Evolutionary conservation across 2,329 filamentous ascomycete genomes (phyloP), one percentile per base, ranked within the genome.

Genomic region (Capronia coronata): DNA sequence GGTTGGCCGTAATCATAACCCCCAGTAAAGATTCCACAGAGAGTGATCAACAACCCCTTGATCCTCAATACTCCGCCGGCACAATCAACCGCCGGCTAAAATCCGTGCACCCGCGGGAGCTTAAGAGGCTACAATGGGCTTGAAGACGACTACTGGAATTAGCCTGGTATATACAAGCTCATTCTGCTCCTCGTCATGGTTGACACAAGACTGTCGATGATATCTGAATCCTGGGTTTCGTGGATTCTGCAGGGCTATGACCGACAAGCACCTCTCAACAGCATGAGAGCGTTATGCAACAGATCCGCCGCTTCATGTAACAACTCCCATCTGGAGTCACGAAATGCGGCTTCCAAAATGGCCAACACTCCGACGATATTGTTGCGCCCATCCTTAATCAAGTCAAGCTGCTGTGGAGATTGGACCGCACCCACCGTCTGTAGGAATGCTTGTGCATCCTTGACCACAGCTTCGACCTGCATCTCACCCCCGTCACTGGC

Each of bases 281-380:
- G 30, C 46, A 52, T 41, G 25, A 94, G 86, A 65, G 89, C 94
- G 64, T 88, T 93, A 48, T 76, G 81, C 63, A 97, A 68, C 52
- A 95, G 71, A 19, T 80, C 83, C 27, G 86, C 85, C 25, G 87
- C 91, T 67, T 97, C 91, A 48, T 93, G 84, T 57, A 97, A 71
- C 46, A 97, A 71, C 71, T 97, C 89, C 91, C 91, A 97, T 40
- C 89, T 78, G 25, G 89, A 88, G 61, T 83, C 82, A 57, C 78
- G 75, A 64, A 97, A 96, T 35, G 84, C 84, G 46, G 87, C 83
- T 55, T 84, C 82, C 52, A 97, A 75, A 30, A 94, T 77, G 67
- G 91, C 77, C 57, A 97, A 69, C 64, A 97, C 66, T 0, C 89
- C 86, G 41, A 88, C 79, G 64, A 88, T 94, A 14, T 80, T 79